Conservation (phyloP, 2,329 filamentous ascomycete genomes). For the Bertia moriformis region DNA sequence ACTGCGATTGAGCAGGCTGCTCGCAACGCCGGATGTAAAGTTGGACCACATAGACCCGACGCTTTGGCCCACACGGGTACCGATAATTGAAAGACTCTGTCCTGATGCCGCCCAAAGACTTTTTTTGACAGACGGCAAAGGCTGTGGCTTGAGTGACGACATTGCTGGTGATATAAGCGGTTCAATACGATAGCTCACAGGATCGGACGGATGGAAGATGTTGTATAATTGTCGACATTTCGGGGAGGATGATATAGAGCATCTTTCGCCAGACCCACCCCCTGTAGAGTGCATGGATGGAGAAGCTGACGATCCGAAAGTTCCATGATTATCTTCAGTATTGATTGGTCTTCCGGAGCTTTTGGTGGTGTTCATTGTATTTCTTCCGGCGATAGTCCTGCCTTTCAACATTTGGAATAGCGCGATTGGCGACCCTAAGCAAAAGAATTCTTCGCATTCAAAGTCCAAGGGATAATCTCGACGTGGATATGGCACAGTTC, state of each 20-base stretch:
- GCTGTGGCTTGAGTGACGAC: conserved; percentile 54
- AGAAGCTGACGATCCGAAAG: conserved; percentile 11
- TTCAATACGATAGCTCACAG: conserved; percentile 57
- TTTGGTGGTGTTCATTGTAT: conserved; percentile 13
- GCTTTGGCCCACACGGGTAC: conserved; percentile 50
- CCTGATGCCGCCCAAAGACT: conserved; percentile 48
- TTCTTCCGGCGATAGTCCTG: conserved; percentile 15
- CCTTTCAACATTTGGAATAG: conserved; percentile 65
- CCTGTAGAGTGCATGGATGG: conserved; percentile 19
- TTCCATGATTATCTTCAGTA: conserved; percentile 30
- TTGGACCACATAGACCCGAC: conserved; percentile 60
- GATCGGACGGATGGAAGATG: conserved; percentile 63
- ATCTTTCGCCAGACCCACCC: neutral
- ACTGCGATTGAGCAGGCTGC: conserved; percentile 52
- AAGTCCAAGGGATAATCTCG: conserved; percentile 37
- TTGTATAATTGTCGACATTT: conserved; percentile 55
- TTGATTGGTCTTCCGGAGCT: conserved; percentile 24
- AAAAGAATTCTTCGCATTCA: conserved; percentile 57
- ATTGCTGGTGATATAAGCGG: conserved; percentile 58
- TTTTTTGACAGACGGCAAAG: conserved; percentile 57
- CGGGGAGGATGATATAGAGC: conserved; percentile 33
- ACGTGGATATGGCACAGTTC: no score
- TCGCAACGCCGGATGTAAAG: conserved; percentile 52
- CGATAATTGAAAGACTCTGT: conserved; percentile 50
- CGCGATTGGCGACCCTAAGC: conserved; percentile 52